Conservation (phyloP, 75 land plant species). For the Larix kaempferi region DNA sequence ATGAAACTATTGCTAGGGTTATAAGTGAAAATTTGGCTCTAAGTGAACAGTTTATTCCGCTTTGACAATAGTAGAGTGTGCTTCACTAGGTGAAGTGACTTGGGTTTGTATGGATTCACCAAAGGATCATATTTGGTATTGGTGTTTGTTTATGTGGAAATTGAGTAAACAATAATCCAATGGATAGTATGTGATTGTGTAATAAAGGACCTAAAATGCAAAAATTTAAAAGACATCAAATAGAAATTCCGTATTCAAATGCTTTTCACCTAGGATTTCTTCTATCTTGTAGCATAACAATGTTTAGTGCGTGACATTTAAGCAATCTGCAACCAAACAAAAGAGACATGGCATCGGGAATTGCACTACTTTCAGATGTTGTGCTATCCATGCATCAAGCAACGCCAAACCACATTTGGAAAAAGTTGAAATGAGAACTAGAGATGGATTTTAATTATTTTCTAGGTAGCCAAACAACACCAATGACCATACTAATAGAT, state of each 20-base stretch:
- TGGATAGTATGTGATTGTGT: too few relatives aligned
- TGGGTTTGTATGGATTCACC: not conserved
- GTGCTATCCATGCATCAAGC: too few relatives aligned
- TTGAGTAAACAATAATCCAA: too few relatives aligned
- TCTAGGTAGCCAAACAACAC: too few relatives aligned
- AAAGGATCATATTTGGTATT: not conserved
- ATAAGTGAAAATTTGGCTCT: not conserved
- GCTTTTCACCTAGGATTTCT: slow-evolving; percentile 99
- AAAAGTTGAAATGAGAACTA: too few relatives aligned
- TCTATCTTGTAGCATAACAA: slow-evolving; percentile 87
- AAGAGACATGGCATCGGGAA: not conserved
- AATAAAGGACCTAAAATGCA: not conserved
- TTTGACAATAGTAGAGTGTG: not conserved
- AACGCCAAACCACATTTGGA: too few relatives aligned
- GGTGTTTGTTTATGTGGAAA: too few relatives aligned
- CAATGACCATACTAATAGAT: too few relatives aligned
- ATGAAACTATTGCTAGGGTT: not conserved
- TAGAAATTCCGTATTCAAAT: slow-evolving; percentile 27
- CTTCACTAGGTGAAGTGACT: not conserved
- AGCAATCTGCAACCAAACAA: slow-evolving; percentile 67
- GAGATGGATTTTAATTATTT: too few relatives aligned
- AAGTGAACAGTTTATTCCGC: not conserved
- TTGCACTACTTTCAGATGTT: not conserved
- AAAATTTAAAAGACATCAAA: not conserved
- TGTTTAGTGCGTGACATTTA: slow-evolving; percentile 82